Conservation (phyloP, 2,329 filamentous ascomycete species). For the Fulvia fulva region DNA sequence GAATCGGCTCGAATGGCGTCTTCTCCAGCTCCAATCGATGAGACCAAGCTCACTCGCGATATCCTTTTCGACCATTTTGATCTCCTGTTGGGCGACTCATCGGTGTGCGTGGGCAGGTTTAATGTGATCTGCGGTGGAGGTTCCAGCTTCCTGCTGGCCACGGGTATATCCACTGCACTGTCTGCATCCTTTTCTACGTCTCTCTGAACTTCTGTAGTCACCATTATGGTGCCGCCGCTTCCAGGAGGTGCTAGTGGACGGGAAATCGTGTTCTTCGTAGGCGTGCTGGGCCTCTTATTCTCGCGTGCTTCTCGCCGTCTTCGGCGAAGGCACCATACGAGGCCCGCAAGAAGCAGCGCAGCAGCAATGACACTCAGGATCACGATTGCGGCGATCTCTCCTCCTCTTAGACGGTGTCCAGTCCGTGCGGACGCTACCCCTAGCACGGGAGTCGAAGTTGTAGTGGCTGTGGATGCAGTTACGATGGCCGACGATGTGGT, state of each 20-base stretch:
- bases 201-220: constrained; percentile 22
- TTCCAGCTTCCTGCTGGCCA: constrained; percentile 22
- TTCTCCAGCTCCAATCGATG: constrained; percentile 38
- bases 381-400: constrained; percentile 34
- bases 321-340: constrained; percentile 27
- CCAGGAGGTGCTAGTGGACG: constrained; percentile 37
- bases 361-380: constrained; percentile 30
- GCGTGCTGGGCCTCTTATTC: constrained; percentile 16
- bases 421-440: not conserved
- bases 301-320: constrained; percentile 16
- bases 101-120: constrained; percentile 26
- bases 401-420: constrained; percentile 10
- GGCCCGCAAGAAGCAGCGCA: constrained; percentile 20
- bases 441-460: not conserved
- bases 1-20: constrained; percentile 37
- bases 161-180: constrained; percentile 13
- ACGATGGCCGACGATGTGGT: constrained; percentile 6
- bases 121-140: constrained; percentile 39
- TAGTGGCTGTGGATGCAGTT: constrained; percentile 3
- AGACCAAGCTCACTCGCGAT: constrained; percentile 34
- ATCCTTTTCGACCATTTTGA: constrained; percentile 30
- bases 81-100: constrained; percentile 16
- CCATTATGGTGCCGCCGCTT: constrained; percentile 25
- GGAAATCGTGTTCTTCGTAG: constrained; percentile 37
- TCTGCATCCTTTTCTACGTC: constrained; percentile 39